Base-by-base conservation (phyloP, 2,329 filamentous ascomycete species). In the Pseudomassariella vexata region DNA sequence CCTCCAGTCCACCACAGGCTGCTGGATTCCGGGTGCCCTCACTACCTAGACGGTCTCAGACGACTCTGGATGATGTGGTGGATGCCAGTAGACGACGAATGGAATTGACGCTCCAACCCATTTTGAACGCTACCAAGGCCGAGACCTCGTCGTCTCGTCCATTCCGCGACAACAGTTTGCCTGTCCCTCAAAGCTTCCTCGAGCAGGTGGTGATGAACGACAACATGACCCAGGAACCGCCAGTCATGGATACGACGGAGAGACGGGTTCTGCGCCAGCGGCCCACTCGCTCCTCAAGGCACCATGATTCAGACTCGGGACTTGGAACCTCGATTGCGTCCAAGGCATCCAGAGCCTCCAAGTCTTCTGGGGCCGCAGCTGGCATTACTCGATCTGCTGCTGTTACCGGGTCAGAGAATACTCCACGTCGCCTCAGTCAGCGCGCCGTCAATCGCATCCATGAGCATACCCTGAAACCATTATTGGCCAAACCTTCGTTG, bases 261-360 rank as follows among this genome's bases (percentile, higher is more conserved):
- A 61, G 68, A 37, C 66, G 67, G 39, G 60, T 70, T 24, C 56
- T 72, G 41, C 74, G 70, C 37, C 68, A 71, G 41, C 72, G 71
- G 37, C 64, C 62, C 30, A 70, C 70, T 36, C 71, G 77, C 52
- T 63, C 65, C 38, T 68, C 67, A 25, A 72, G 79, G 52, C 74
- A 79, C 50, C 82, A 88, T 60, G 75, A 76, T 37, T 92, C 86
- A 11, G 89, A 95, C 63, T 94, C 88, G 56, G 89, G 87, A 33
- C 68, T 95, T 42, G 89, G 89, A 32, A 84, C 86, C 25, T 95
- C 88, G 24, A 70, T 95, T 49, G 74, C 69, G 39, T 83, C 76
- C 28, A 70, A 65, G 20, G 72, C 76, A 53, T 56, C 63, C 44
- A 67, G 55, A 35, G 42, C 70, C 19, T 38, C 50, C 39, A 68